Conservation (phyloP, 495 filamentous ascomycete species). For the Xylaria curta region DNA sequence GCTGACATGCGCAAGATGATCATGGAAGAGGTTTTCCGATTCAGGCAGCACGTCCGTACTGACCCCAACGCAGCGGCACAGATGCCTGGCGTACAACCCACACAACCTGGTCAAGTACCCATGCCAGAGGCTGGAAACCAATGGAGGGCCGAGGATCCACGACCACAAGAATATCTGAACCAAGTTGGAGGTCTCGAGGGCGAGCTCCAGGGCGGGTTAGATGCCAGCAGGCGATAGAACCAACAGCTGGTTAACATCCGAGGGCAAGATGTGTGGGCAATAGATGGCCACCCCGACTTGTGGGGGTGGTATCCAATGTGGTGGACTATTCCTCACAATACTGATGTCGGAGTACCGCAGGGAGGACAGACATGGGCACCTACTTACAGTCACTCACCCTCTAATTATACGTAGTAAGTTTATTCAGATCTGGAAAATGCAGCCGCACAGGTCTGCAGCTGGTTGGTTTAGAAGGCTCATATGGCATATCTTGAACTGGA, state of each 20-base stretch:
- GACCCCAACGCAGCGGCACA: slow-evolving; percentile 55
- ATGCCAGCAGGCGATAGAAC: slow-evolving; percentile 55
- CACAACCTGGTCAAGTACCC: slow-evolving; percentile 59
- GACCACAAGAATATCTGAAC: slow-evolving; percentile 78
- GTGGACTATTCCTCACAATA: neutral
- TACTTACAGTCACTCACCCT: neutral
- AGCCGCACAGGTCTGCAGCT: neutral
- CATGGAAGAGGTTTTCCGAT: slow-evolving; percentile 84
- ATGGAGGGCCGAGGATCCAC: slow-evolving; percentile 84
- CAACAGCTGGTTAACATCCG: neutral
- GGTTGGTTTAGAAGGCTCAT: slow-evolving; percentile 8
- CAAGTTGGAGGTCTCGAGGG: slow-evolving; percentile 74
- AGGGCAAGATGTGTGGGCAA: neutral
- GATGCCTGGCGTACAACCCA: slow-evolving; percentile 35
- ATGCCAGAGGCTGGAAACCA: slow-evolving; percentile 73
- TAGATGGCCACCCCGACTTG: neutral
- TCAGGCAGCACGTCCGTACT: slow-evolving; percentile 76
- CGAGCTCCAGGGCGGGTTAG: slow-evolving; percentile 82
- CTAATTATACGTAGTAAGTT: neutral
- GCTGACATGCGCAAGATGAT: slow-evolving; percentile 97
- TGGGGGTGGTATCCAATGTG: neutral
- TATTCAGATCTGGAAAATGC: neutral
- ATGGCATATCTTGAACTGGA: neutral
- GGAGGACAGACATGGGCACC: neutral
- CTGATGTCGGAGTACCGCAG: neutral